A percentile compares a stretch with the other conserved stretches of the same genome.
Conservation (phyloP, 768 basidiomycete species). For the Lactifluus pinguis region DNA sequence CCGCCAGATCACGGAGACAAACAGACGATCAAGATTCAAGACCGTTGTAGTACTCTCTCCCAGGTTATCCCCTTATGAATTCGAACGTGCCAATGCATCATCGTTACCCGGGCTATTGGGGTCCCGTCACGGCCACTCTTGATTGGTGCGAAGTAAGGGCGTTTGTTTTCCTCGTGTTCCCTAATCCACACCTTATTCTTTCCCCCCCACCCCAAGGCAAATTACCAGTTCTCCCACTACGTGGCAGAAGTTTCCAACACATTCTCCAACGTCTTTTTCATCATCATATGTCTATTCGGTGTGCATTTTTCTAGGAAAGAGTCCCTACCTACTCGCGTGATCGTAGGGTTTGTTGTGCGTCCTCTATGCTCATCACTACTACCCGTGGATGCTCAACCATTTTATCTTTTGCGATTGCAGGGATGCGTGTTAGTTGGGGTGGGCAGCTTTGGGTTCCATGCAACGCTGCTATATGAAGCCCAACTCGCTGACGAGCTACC, state of each 20-base stretch:
- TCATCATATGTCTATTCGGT: conserved; percentile 45
- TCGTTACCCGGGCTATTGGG: conserved; percentile 30
- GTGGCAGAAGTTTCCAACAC: conserved; percentile 69
- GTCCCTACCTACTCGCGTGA: conserved; percentile 31
- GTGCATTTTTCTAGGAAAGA: conserved; percentile 23
- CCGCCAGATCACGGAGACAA: no score
- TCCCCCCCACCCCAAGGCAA: conserved; percentile 37
- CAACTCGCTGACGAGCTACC: conserved; percentile 79
- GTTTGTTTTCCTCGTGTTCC: neutral
- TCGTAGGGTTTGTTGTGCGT: conserved; percentile 27
- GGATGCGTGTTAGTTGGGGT: conserved; percentile 63
- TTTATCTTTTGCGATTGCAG: conserved; percentile 26
- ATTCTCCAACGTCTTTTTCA: conserved; percentile 54
- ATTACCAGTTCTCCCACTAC: conserved; percentile 71
- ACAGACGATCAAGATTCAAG: no score
- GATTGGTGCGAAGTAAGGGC: conserved; percentile 63
- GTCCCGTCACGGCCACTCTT: conserved; percentile 57
- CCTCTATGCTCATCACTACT: neutral
- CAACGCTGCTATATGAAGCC: conserved; percentile 63
- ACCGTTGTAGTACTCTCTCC: no score
- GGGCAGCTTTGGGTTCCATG: conserved; percentile 74
- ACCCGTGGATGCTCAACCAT: neutral
- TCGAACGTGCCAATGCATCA: neutral
- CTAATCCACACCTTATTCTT: neutral
- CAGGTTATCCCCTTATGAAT: neutral